phyloP scores from a whole-genome alignment of 306 rosid species.

The Gynostemma pentaphyllum region DNA sequence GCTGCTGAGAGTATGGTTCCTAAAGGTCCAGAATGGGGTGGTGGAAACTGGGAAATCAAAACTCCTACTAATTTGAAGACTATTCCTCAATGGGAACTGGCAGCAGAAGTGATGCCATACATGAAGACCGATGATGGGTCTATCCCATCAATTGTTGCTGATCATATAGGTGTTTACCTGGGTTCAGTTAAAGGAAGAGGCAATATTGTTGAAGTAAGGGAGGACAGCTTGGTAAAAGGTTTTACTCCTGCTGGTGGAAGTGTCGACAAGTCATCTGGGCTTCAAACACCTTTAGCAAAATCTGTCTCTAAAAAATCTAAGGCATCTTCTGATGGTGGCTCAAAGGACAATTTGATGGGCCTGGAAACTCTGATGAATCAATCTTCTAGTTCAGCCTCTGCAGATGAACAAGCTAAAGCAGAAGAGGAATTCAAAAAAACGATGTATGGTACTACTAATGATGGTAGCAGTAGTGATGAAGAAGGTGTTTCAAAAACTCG shows the following conservation, averaged over 20 bases:
- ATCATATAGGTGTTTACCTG: slow-evolving; percentile 88
- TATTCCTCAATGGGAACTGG: slow-evolving; percentile 97
- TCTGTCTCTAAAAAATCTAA: slow-evolving; percentile 29
- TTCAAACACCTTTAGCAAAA: slow-evolving; percentile 31
- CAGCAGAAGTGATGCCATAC: slow-evolving; percentile 91
- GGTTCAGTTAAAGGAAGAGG: slow-evolving; percentile 93
- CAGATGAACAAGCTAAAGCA: slow-evolving; percentile 86
- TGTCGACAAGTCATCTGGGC: slow-evolving; percentile 36
- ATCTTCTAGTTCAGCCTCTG: slow-evolving; percentile 35
- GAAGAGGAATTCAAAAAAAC: slow-evolving; percentile 96
- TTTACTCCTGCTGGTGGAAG: slow-evolving; percentile 35
- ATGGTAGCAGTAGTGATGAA: slow-evolving; percentile 94
- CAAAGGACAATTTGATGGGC: slow-evolving; percentile 50
- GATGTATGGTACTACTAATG: slow-evolving; percentile 68
- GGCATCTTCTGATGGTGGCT: slow-evolving; percentile 36
- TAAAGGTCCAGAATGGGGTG: slow-evolving; percentile 99
- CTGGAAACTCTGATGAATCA: slow-evolving; percentile 53
- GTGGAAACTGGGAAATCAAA: slow-evolving; percentile 99
- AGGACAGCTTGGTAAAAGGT: slow-evolving; percentile 68
- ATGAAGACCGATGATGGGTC: slow-evolving; percentile 91
- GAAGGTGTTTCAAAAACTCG: slow-evolving; percentile 73
- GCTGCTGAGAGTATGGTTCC: slow-evolving; percentile 99
- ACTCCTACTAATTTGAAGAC: slow-evolving; percentile 79
- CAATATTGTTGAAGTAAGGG: slow-evolving; percentile 84
- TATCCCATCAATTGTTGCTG: slow-evolving; percentile 78